Evolutionary conservation across 2,329 filamentous ascomycete species (phyloP).

Genomic region (Pseudogymnoascus sp.): DNA sequence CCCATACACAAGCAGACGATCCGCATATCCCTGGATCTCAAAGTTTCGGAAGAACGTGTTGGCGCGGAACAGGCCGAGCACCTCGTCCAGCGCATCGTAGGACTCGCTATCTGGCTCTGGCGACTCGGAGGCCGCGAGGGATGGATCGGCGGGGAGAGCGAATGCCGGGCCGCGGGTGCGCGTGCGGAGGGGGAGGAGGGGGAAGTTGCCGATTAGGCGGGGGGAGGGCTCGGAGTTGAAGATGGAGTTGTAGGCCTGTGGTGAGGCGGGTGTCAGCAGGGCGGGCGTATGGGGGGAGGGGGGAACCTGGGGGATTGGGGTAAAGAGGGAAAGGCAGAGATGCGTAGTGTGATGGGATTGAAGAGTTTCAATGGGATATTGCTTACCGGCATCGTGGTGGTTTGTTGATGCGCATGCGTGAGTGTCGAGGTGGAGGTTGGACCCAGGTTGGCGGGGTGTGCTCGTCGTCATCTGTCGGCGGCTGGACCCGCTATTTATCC

Average conservation of each 20-base stretch:
- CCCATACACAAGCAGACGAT: conserved; percentile 91
- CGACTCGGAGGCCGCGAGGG: conserved; percentile 42
- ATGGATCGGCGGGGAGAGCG: conserved; percentile 55
- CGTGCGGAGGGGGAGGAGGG: conserved; percentile 87
- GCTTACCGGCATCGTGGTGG: conserved; percentile 9
- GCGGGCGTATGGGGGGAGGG: background rate
- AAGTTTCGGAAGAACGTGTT: conserved; percentile 99
- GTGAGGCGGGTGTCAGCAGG: background rate
- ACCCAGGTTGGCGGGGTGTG: background rate
- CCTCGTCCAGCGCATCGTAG: conserved; percentile 95
- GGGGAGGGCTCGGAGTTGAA: conserved; percentile 76
- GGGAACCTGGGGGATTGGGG: background rate
- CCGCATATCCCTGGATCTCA: conserved; percentile 93
- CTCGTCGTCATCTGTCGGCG: conserved; percentile 11
- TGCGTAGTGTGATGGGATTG: background rate
- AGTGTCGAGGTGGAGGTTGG: conserved; percentile 2
- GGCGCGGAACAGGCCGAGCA: conserved; percentile 85
- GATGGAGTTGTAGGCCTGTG: conserved; percentile 92
- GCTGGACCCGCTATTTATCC: conserved; percentile 11
- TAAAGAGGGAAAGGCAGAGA: background rate
- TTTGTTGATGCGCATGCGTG: conserved; percentile 10
- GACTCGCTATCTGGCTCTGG: conserved; percentile 82
- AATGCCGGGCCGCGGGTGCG: conserved; percentile 93
- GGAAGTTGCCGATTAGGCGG: conserved; percentile 76
- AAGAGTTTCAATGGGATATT: background rate